Base-by-base conservation (phyloP, 805 yeast genomes). In the Saccharomyces paradoxus region DNA sequence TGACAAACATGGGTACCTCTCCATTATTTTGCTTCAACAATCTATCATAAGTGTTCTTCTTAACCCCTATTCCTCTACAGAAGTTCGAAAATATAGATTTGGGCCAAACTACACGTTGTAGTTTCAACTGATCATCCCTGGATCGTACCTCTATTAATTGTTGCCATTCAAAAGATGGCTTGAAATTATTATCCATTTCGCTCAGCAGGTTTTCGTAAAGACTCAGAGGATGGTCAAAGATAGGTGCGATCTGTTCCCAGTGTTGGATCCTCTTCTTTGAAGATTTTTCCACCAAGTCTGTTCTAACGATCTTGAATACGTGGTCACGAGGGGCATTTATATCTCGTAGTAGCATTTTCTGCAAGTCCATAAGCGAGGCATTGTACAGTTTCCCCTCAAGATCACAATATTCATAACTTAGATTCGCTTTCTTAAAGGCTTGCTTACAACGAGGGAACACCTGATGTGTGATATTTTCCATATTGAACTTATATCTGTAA, bases 41-140 rank as follows among this genome's bases (percentile, higher is more conserved):
- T 14, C 50, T 41, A 10, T 51, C 50, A 49, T 50, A 63, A 8
- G 50, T 24, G n/a, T 50, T 53, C 8, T 52, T 24, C 13, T 56
- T 26, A 1, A 64, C 59, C 5, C 66, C 71, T 7, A 67, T 47
- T 3, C 67, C 71, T 37, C 62, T 55, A 51, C 69, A 65, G 6
- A 55, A 56, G 13, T 55, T 41, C 6, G 67, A 58, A 41, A 55
- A 59, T 4, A 55, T 31, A 6, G 55, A 51, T 22, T 60, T 54
- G 1, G 68, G 66, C 68, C 68, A 64, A 29, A 55, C 13, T 2
- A 63, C 54, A 21, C 50, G 48, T 41, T 31, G 49, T 49, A 14
- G 54, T 48, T 17, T 53, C 21, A 21, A 58, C 54, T 44, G 53
- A 51, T 41, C 60, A 53, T 50, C 44, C 8, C 6, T n/a, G 44